Conservation (phyloP, 345 rosid genomes). For the sweet orange (Citrus sinensis) region DNA sequence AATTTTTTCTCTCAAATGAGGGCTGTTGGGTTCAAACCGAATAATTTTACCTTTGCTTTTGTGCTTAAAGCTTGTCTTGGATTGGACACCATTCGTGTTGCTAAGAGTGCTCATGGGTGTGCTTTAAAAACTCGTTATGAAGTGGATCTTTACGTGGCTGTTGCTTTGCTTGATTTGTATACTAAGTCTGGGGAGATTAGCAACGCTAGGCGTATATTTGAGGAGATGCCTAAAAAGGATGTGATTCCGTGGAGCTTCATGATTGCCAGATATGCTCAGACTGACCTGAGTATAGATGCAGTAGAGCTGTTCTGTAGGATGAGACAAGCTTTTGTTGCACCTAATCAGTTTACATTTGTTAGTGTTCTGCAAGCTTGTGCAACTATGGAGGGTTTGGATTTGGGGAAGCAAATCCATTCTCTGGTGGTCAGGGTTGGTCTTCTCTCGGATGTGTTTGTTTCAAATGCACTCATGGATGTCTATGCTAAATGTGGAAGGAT, state of each 20-base stretch:
- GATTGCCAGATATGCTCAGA: constrained; percentile 76
- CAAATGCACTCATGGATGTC: constrained; percentile 78
- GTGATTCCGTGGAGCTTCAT: constrained; percentile 91
- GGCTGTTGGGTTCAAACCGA: constrained; percentile 56
- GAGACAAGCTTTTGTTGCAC: constrained; percentile 54
- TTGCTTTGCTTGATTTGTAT: constrained; percentile 75
- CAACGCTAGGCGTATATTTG: constrained; percentile 53
- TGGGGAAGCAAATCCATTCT: constrained; percentile 69
- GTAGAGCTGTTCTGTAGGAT: constrained; percentile 57
- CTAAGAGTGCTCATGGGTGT: constrained; percentile 66
- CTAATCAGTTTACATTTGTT: constrained; percentile 73
- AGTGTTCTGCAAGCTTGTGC: constrained; percentile 80
- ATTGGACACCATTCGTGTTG: constrained; percentile 39
- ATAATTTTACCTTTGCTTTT: constrained; percentile 53
- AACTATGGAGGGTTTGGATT: constrained; percentile 32
- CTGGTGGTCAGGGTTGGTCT: constrained; percentile 56
- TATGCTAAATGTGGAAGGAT: constrained; percentile 74
- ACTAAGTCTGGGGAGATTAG: constrained; percentile 37
- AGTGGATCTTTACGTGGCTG: constrained; percentile 52
- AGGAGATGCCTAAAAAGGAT: constrained; percentile 67
- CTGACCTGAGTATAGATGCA: constrained; percentile 46
- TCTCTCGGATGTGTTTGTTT: constrained; percentile 50
- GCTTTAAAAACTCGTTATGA: constrained; percentile 56
- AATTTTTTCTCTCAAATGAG: constrained; percentile 54
- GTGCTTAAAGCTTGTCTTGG: constrained; percentile 78